Evolutionary conservation across 73 alveolate genomes (phyloP).

Genomic region (Paramecium octaurelia): DNA sequence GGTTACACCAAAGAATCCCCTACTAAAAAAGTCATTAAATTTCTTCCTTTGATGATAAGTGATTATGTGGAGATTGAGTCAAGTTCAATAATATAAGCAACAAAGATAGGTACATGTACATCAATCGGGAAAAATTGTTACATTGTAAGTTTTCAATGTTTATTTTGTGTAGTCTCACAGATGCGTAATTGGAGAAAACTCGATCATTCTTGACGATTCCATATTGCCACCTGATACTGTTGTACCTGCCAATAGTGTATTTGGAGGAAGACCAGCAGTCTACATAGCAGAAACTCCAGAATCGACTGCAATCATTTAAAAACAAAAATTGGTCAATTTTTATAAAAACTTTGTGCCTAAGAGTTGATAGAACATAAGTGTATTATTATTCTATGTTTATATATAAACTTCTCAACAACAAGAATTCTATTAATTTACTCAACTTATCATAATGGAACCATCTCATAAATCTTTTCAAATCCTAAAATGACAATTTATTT

Average conservation of each 20-base stretch:
- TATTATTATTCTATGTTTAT: neutral
- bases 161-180: constrained; percentile 60
- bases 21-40: constrained; percentile 51
- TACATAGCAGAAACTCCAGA: constrained; percentile 25
- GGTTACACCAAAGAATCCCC: neutral
- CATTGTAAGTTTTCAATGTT: constrained; percentile 23
- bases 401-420: neutral
- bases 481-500: no score
- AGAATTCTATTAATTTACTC: neutral
- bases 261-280: constrained; percentile 86
- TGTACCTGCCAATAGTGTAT: constrained; percentile 76
- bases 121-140: constrained; percentile 79
- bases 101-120: constrained; percentile 72
- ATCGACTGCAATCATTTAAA: neutral
- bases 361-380: no score
- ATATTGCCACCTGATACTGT: constrained; percentile 77
- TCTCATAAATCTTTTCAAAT: no score
- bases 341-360: constrained; percentile 31
- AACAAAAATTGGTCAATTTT: neutral
- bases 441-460: neutral
- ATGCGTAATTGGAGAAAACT: constrained; percentile 69
- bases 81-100: constrained; percentile 67
- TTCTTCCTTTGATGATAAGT: constrained; percentile 63
- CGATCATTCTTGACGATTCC: constrained; percentile 70
- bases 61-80: constrained; percentile 76